Conservation (phyloP, 2,329 filamentous ascomycete genomes). For the Ophiostoma quercus region DNA sequence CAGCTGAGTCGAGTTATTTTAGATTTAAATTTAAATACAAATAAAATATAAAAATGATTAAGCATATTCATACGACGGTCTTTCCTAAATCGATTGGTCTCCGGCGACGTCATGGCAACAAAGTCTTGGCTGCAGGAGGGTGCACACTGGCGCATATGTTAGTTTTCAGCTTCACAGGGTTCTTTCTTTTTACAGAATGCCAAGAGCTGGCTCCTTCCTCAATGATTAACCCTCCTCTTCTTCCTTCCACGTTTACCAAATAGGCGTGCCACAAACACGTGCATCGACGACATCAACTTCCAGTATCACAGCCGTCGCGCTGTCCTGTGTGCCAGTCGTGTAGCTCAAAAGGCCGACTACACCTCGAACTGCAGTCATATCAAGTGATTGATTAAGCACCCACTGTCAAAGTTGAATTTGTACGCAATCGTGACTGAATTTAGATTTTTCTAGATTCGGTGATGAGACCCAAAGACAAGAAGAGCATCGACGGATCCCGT, state of each 20-base stretch:
- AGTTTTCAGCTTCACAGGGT: slow-evolving; percentile 12
- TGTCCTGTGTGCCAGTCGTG: too few species aligned
- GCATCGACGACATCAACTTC: too few species aligned
- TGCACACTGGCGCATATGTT: background rate
- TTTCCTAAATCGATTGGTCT: background rate
- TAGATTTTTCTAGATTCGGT: too few species aligned
- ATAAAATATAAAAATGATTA: background rate
- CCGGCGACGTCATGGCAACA: background rate
- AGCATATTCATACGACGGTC: background rate
- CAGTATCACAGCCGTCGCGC: too few species aligned
- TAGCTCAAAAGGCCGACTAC: too few species aligned
- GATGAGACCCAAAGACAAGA: too few species aligned
- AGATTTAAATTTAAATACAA: background rate
- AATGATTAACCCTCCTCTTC: background rate
- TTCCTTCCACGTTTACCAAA: background rate
- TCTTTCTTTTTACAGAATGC: background rate
- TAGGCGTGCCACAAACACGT: background rate
- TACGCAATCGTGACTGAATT: too few species aligned
- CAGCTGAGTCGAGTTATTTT: background rate
- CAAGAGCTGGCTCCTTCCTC: background rate
- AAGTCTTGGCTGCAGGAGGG: slow-evolving; percentile 7
- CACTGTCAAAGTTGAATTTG: too few species aligned
- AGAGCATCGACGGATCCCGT: background rate
- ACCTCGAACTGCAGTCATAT: too few species aligned
- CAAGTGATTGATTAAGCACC: too few species aligned